A percentile compares a stretch with the other conserved stretches of the same genome.
Evolutionary conservation across 192 early-diverging fungal genomes (phyloP).

Genomic region (Podila clonocystis): DNA sequence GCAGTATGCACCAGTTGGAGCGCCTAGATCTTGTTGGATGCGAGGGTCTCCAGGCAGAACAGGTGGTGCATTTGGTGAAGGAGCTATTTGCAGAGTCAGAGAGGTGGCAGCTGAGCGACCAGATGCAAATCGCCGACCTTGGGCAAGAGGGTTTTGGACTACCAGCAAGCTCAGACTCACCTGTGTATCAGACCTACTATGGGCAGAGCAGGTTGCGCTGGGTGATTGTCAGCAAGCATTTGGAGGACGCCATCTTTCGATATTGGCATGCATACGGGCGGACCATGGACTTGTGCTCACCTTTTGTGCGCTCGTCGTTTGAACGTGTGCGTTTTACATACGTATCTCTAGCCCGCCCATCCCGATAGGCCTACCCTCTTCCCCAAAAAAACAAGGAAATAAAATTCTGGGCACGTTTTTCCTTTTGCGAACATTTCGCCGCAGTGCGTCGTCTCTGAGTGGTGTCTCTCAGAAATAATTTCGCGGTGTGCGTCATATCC

Average conservation of each 20-base stretch:
- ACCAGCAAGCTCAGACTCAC: not conserved
- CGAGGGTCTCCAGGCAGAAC: constrained; percentile 34
- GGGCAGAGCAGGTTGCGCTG: constrained; percentile 21
- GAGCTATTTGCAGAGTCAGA: constrained; percentile 15
- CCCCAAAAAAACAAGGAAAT: too few species aligned
- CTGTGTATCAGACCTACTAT: not conserved
- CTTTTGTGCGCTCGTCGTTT: not conserved
- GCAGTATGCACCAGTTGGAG: constrained; percentile 12
- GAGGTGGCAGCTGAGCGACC: not conserved
- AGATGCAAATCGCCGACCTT: too few species aligned
- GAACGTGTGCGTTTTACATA: not conserved
- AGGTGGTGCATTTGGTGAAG: constrained; percentile 15
- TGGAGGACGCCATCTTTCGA: constrained; percentile 20
- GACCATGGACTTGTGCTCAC: not conserved
- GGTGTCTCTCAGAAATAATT: too few species aligned
- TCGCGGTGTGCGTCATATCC: too few species aligned
- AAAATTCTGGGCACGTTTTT: too few species aligned
- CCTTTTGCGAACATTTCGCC: too few species aligned
- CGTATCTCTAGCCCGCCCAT: not conserved
- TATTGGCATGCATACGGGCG: constrained; percentile 15
- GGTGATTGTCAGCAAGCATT: constrained; percentile 37
- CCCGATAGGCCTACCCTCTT: too few species aligned
- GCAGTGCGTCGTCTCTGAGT: too few species aligned
- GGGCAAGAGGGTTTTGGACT: not conserved
- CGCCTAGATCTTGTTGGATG: constrained; percentile 31